These are phyloP conservation scores for Cardamine resedifolia DNA, from an alignment of 345 rosid species.

Conservation along the genomic window DNA sequence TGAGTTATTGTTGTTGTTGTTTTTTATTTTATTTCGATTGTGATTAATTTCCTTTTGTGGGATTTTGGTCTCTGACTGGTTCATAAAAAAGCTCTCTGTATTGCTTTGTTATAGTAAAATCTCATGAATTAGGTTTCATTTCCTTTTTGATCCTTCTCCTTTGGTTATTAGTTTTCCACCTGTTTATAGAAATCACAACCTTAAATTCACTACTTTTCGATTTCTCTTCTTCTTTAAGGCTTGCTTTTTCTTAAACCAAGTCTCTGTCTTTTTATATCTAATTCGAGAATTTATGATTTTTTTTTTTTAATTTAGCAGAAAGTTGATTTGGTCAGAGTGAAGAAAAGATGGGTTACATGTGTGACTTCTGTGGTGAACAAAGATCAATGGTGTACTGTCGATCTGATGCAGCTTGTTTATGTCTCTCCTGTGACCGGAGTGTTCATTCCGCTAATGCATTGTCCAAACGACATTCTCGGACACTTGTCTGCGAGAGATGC, in stretches of 20 bases:
- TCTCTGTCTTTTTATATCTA: constrained; percentile 11
- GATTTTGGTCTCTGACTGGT: constrained; percentile 2
- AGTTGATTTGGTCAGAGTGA: constrained; percentile 21
- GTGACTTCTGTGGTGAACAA: constrained; percentile 94
- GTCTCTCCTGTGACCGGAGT: constrained; percentile 90
- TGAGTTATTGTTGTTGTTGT: neutral
- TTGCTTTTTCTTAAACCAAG: neutral
- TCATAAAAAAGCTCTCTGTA: neutral
- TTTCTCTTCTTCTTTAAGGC: constrained; percentile 9
- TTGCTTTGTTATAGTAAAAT: constrained; percentile 25
- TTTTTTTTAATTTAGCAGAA: neutral
- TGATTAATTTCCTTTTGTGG: neutral
- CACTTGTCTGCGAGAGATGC: constrained; percentile 87
- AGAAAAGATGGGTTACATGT: constrained; percentile 73
- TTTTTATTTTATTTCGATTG: neutral
- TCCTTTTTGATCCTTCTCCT: constrained; percentile 8
- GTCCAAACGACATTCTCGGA: constrained; percentile 86
- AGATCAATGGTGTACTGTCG: constrained; percentile 92
- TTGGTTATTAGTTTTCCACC: neutral
- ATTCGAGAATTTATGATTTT: neutral
- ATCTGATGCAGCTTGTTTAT: constrained; percentile 91
- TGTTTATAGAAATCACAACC: constrained; percentile 16
- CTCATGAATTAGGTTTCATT: constrained; percentile 21
- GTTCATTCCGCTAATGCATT: constrained; percentile 95
- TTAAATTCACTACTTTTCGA: neutral